A percentile compares a stretch with the other conserved stretches of the same genome.
These are phyloP conservation scores for Podaxis carcinomalis DNA, from an alignment of 768 basidiomycete species.

Conservation along the genomic window DNA sequence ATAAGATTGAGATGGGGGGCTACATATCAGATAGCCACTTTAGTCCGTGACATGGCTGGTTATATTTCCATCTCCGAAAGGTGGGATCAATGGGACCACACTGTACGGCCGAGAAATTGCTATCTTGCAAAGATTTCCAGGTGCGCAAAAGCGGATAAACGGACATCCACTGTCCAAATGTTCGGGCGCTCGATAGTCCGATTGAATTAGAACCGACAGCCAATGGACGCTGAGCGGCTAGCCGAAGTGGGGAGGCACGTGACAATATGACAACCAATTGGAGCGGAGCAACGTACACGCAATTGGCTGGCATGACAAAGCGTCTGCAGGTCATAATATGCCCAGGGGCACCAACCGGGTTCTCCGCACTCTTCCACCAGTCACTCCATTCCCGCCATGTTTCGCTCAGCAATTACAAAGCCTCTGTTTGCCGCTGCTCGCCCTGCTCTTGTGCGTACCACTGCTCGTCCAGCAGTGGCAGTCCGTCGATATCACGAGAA, in stretches of 20 bases:
- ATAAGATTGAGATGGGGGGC: not conserved
- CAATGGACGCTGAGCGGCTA: not conserved
- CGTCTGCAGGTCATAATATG: not conserved
- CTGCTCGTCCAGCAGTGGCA: conserved; percentile 41
- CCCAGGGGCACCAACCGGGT: conserved; percentile 4
- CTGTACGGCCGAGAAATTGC: too few relatives aligned
- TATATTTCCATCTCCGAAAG: not conserved
- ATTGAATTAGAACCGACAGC: not conserved
- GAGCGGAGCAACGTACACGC: conserved; percentile 3
- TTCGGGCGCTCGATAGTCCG: not conserved
- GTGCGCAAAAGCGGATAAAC: too few relatives aligned
- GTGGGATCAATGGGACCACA: not conserved
- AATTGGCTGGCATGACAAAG: conserved; percentile 5
- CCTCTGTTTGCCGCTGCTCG: conserved; percentile 45
- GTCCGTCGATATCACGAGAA: conserved; percentile 89
- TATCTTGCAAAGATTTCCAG: too few relatives aligned
- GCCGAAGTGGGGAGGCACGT: conserved; percentile 3
- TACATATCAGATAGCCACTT: too few relatives aligned
- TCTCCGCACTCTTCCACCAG: conserved; percentile 21
- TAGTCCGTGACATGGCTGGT: too few relatives aligned
- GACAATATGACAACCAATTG: conserved; percentile 7
- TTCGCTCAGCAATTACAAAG: conserved; percentile 57
- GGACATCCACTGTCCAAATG: not conserved
- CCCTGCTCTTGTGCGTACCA: conserved; percentile 32
- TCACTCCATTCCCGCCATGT: conserved; percentile 48